Evolutionary conservation across 257 asterid species (phyloP).

Genomic region (Cordia subcordata): DNA sequence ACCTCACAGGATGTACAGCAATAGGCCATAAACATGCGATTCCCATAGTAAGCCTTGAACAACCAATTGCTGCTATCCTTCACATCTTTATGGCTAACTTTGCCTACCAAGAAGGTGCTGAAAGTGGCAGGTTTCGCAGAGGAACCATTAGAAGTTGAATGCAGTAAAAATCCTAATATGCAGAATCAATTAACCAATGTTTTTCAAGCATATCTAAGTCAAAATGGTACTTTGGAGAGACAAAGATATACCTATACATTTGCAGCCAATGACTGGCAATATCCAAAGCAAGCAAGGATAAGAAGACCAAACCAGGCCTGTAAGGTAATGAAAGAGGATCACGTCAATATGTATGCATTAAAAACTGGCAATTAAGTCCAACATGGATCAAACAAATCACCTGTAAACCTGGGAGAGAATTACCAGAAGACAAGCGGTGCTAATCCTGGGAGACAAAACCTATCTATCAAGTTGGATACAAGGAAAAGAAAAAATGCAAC

Average conservation of each 20-base stretch:
- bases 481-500: constrained; percentile 1
- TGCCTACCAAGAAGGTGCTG: constrained; percentile 90
- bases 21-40: constrained; percentile 78
- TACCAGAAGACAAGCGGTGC: constrained; percentile 94
- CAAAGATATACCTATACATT: constrained; percentile 73
- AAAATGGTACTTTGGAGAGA: neutral
- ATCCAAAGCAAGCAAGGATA: constrained; percentile 86
- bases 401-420: constrained; percentile 96
- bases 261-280: constrained; percentile 98
- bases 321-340: constrained; percentile 19
- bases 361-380: neutral
- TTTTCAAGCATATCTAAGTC: too few species aligned
- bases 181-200: neutral
- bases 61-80: constrained; percentile 91
- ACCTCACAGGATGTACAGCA: constrained; percentile 98
- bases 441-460: constrained; percentile 55
- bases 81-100: constrained; percentile 89
- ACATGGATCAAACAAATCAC: constrained; percentile 30
- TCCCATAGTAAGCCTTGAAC: constrained; percentile 80
- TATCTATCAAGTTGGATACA: constrained; percentile 4
- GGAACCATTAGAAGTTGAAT: neutral
- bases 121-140: constrained; percentile 4
- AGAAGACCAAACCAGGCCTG: constrained; percentile 87
- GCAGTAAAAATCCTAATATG: neutral
- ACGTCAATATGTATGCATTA: constrained; percentile 2